These are phyloP conservation scores for Phytophthora foliorum DNA, from an alignment of 352 stramenopile genomes.

Conservation along the genomic window DNA sequence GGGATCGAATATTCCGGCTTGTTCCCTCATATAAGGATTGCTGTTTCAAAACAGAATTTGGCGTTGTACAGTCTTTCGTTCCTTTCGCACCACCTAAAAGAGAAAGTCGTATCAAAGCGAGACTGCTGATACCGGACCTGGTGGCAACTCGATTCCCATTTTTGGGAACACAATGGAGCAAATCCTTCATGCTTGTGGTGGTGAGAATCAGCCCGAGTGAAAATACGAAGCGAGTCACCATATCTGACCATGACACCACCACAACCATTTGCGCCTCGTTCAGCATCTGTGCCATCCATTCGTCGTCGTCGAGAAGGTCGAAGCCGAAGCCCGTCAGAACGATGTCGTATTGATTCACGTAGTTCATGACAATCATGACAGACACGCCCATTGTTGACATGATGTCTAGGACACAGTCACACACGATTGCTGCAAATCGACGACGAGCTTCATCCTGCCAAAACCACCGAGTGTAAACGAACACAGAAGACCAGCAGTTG, in stretches of 20 bases:
- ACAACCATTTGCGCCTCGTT: slow-evolving; percentile 29
- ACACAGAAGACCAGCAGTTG: slow-evolving; percentile 37
- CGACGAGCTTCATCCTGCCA: slow-evolving; percentile 27
- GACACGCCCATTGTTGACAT: slow-evolving; percentile 34
- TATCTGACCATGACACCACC: slow-evolving; percentile 31
- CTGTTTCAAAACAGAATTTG: too few species aligned
- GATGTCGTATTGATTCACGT: slow-evolving; percentile 18
- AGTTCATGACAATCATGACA: slow-evolving; percentile 26
- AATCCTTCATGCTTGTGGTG: slow-evolving; percentile 14
- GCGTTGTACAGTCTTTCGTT: neutral
- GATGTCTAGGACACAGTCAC: slow-evolving; percentile 37
- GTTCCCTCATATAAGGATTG: too few species aligned
- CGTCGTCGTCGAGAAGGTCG: neutral
- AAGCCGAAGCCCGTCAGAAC: slow-evolving; percentile 14
- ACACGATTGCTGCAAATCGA: slow-evolving; percentile 24
- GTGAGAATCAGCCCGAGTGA: slow-evolving; percentile 14
- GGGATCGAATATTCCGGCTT: neutral
- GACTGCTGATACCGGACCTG: neutral
- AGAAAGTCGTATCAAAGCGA: neutral
- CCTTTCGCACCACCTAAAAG: too few species aligned
- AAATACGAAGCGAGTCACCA: slow-evolving; percentile 14
- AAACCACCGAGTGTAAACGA: slow-evolving; percentile 33
- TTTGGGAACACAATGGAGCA: slow-evolving; percentile 2
- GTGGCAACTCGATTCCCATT: neutral
- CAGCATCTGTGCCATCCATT: slow-evolving; percentile 16